Conservation (phyloP, 1,284 basidiomycete genomes). For the Melampsora abietis-canadensis region DNA sequence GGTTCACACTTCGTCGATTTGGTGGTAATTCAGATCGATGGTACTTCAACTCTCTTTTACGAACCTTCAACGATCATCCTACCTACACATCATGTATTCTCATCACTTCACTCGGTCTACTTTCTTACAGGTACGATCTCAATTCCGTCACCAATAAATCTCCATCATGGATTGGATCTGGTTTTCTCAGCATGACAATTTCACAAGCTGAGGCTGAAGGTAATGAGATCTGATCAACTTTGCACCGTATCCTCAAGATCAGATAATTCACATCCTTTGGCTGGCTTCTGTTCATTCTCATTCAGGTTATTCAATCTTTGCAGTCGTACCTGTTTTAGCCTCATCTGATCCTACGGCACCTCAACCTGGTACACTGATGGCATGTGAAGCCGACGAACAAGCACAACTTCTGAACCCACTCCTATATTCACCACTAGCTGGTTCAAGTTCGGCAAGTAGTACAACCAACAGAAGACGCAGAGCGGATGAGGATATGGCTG, state of each 20-base stretch:
- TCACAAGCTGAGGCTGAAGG: conserved; percentile 81
- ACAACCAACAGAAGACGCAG: conserved; percentile 10
- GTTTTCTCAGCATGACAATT: conserved; percentile 78
- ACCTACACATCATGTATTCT: conserved; percentile 13
- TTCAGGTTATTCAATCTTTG: conserved; percentile 42
- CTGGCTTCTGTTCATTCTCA: background rate
- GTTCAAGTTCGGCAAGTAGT: background rate
- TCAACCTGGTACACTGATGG: conserved; percentile 21
- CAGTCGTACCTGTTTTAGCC: conserved; percentile 16
- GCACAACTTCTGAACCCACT: conserved; percentile 7
- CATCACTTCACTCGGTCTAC: background rate
- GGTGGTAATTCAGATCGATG: conserved; percentile 58
- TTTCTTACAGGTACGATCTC: conserved; percentile 81
- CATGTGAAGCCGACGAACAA: conserved; percentile 35
- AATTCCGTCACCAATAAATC: conserved; percentile 66
- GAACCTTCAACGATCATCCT: too few relatives aligned
- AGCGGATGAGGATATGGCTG: conserved; percentile 1
- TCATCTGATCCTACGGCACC: conserved; percentile 24
- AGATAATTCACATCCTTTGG: background rate
- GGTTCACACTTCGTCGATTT: conserved; percentile 83
- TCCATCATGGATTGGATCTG: conserved; percentile 78
- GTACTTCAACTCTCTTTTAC: conserved; percentile 7
- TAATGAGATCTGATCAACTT: conserved; percentile 48
- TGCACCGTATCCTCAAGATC: background rate
- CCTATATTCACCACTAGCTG: background rate